A percentile compares a stretch with the other conserved stretches of the same genome.
phyloP scores from a whole-genome alignment of 2,329 filamentous ascomycete genomes.

The Chaetomiaceae sp. region DNA sequence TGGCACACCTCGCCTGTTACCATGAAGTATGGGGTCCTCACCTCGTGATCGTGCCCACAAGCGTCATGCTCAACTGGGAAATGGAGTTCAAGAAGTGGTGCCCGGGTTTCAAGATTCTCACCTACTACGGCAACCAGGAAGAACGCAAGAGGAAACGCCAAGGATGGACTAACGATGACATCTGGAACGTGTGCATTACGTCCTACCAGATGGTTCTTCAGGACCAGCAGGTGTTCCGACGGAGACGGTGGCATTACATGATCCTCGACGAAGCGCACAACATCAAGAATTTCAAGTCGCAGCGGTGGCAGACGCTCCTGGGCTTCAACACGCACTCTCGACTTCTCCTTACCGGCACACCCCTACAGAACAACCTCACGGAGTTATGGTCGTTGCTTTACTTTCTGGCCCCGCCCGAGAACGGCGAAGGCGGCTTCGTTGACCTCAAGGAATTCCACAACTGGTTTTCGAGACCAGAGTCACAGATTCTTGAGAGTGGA shows the following conservation, averaged over 20 bases:
- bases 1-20: constrained; percentile 86
- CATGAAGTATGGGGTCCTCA: constrained; percentile 95
- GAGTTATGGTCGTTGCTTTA: constrained; percentile 96
- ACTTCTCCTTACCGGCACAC: constrained; percentile 86
- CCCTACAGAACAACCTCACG: constrained; percentile 92
- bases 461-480: constrained; percentile 92
- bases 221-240: constrained; percentile 89
- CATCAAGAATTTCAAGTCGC: constrained; percentile 99
- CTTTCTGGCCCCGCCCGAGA: constrained; percentile 90
- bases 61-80: constrained; percentile 99
- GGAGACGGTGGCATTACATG: constrained; percentile 94
- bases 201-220: constrained; percentile 95
- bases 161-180: constrained; percentile 88
- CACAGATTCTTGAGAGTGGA: constrained; percentile 92
- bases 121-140: constrained; percentile 91
- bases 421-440: constrained; percentile 83
- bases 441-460: constrained; percentile 94
- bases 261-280: constrained; percentile 98
- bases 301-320: constrained; percentile 91
- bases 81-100: constrained; percentile 99
- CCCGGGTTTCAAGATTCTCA: constrained; percentile 94
- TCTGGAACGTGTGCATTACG: constrained; percentile 97
- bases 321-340: constrained; percentile 88
- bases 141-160: constrained; percentile 86
- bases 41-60: constrained; percentile 92